Evolutionary conservation across 1,284 basidiomycete species (phyloP).

Genomic region (Exsudoporus floridanus): DNA sequence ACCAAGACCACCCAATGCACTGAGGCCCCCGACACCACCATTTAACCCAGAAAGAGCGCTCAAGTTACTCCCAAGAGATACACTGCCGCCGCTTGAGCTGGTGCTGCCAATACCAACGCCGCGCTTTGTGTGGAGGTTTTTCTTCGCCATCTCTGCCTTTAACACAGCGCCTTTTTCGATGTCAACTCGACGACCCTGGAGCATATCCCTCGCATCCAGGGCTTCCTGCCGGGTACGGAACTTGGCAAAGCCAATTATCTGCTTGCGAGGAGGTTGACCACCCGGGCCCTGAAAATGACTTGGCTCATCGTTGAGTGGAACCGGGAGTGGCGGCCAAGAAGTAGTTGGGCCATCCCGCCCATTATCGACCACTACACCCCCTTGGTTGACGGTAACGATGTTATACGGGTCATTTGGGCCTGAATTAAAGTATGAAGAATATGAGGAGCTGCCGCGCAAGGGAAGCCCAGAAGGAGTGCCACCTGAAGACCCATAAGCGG

Average conservation of each 20-base stretch:
- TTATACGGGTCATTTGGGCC: constrained; percentile 77
- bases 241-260: constrained; percentile 98
- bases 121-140: constrained; percentile 95
- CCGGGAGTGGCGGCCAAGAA: constrained; percentile 58
- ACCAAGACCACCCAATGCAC: constrained; percentile 33
- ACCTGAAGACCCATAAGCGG: constrained; percentile 57
- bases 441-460: constrained; percentile 35
- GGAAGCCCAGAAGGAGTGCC: constrained; percentile 37
- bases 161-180: constrained; percentile 92
- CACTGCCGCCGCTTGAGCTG: constrained; percentile 22
- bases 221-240: constrained; percentile 90
- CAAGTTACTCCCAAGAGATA: constrained; percentile 28
- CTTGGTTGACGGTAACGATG: constrained; percentile 73
- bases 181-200: constrained; percentile 92
- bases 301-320: constrained; percentile 40
- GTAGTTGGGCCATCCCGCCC: constrained; percentile 65
- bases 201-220: constrained; percentile 80
- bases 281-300: constrained; percentile 36
- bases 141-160: constrained; percentile 99
- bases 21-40: constrained; percentile 26
- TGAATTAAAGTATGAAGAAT: constrained; percentile 39
- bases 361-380: constrained; percentile 70
- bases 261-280: constrained; percentile 71
- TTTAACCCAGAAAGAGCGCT: constrained; percentile 30
- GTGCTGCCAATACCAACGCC: constrained; percentile 58